Evolutionary conservation across 2,329 filamentous ascomycete species (phyloP), one percentile per base, ranked within the genome.

Genomic region (Corinectria fuckeliana): DNA sequence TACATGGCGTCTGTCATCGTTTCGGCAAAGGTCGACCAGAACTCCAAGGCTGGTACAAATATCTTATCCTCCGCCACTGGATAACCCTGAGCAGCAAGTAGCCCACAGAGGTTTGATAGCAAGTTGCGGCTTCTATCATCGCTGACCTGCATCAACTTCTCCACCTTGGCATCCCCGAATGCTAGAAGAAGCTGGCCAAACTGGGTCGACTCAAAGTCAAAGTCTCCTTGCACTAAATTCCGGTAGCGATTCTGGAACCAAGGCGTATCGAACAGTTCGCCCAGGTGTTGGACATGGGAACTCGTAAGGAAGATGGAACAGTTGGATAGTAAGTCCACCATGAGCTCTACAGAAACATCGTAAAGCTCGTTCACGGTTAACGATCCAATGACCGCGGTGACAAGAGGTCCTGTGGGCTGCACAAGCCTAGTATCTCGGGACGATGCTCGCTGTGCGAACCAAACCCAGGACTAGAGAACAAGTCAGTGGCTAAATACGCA

Each of bases 1-100:
- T 81, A 85, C 44, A 84, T 76, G 9, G 76, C 80, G 71, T 87
- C 90, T 60, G 81, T 85, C 79, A 88, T 81, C 11, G 85, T 85
- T 74, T 93, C 91, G 5, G 91, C 85, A 71, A 89, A 92, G 1
- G 86, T 88, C 16, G 86, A 89, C 91, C 92, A 95, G 72, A 95
- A 94, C 68, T 95, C 91, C 13, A 94, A 81, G 1, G 88, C 86
- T 1, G 87, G 85, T 1, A 91, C 85, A 55, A 92, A 93, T 10
- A 93, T 86, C 63, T 86, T 88, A 68, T 95, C 90, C 55, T 94
- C 91, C 4, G 84, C 84, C 1, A 88, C 87, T 1, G 90, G 85
- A 66, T 86, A 84, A 2, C 91, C 91, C 11, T 86, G 80, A 11
- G 87, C 84, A 18, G 82, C 82, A 21, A 93, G 79, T 5, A 95